A percentile compares a stretch with the other conserved stretches of the same genome.
Conservation (phyloP, 2,329 filamentous ascomycete species). For the Penicillium polonicum region DNA sequence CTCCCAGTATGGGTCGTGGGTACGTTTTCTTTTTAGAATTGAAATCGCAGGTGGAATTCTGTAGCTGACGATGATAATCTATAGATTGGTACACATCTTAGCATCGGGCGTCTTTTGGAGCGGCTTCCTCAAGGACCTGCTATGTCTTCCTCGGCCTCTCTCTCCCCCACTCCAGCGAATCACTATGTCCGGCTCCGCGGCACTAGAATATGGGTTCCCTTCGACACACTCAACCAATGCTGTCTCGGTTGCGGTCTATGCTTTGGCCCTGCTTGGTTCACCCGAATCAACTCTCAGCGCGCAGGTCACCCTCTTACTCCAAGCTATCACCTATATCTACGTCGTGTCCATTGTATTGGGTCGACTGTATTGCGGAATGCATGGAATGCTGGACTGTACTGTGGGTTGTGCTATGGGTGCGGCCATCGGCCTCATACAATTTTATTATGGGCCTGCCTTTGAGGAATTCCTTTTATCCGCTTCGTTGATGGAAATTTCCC, state of each 20-base stretch:
- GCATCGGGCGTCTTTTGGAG: conserved; percentile 81
- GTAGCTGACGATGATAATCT: background rate
- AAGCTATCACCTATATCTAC: conserved; percentile 76
- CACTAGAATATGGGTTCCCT: conserved; percentile 94
- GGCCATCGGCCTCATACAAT: conserved; percentile 57
- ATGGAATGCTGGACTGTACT: conserved; percentile 89
- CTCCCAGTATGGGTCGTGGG: conserved; percentile 81
- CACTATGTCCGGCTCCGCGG: conserved; percentile 94
- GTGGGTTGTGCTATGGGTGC: conserved; percentile 76
- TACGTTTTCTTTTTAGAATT: conserved; percentile 49
- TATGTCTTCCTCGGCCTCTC: conserved; percentile 85
- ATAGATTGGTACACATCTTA: conserved; percentile 65
- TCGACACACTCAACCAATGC: conserved; percentile 97
- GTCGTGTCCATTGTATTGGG: conserved; percentile 86
- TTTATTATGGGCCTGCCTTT: conserved; percentile 56
- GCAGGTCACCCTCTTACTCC: conserved; percentile 61
- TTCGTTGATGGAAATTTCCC: conserved; percentile 62
- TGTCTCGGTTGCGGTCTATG: conserved; percentile 87
- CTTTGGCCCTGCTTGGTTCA: conserved; percentile 66
- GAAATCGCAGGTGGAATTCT: background rate
- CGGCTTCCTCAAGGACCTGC: conserved; percentile 90
- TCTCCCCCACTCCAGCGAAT: conserved; percentile 91
- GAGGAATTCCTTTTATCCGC: conserved; percentile 70
- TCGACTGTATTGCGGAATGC: conserved; percentile 96
- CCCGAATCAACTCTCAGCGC: conserved; percentile 62